Evolutionary conservation across 495 filamentous ascomycete species (phyloP).

Genomic region (Lasiosphaeria ovina): DNA sequence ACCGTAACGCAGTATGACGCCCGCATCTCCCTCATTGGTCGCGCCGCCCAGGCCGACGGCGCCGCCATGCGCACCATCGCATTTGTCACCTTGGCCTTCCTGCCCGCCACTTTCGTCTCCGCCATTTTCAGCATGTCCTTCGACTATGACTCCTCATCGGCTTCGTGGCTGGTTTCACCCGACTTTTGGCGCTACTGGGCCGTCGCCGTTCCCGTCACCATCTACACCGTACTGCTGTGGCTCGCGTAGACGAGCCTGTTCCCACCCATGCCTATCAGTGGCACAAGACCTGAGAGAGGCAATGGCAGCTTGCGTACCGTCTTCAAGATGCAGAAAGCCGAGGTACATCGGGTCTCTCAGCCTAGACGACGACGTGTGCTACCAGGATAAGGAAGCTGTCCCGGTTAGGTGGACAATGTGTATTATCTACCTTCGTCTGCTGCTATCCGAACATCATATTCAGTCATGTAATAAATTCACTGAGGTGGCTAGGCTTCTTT

Average conservation of each 20-base stretch:
- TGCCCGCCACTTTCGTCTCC: constrained; percentile 29
- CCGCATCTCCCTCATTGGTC: constrained; percentile 15
- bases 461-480: too few relatives aligned
- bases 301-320: neutral
- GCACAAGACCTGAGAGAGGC: constrained; percentile 1
- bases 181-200: constrained; percentile 40
- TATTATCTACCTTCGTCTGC: too few relatives aligned
- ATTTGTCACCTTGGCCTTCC: neutral
- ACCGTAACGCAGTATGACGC: constrained; percentile 40
- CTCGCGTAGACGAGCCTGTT: constrained; percentile 5
- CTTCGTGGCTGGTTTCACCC: constrained; percentile 24
- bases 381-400: constrained; percentile 2
- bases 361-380: constrained; percentile 2
- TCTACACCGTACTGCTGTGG: constrained; percentile 18
- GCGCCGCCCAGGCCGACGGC: neutral
- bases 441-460: too few relatives aligned
- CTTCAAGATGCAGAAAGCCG: constrained; percentile 2
- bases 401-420: neutral
- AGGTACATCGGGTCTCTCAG: constrained; percentile 2
- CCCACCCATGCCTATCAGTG: constrained; percentile 6
- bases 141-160: constrained; percentile 20
- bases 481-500: too few relatives aligned
- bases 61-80: neutral
- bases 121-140: constrained; percentile 34
- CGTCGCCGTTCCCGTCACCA: constrained; percentile 25